A percentile compares a stretch with the other conserved stretches of the same genome.
phyloP scores from a whole-genome alignment of 169 alveolate genomes.

The Pseudocohnilembus persalinus region DNA sequence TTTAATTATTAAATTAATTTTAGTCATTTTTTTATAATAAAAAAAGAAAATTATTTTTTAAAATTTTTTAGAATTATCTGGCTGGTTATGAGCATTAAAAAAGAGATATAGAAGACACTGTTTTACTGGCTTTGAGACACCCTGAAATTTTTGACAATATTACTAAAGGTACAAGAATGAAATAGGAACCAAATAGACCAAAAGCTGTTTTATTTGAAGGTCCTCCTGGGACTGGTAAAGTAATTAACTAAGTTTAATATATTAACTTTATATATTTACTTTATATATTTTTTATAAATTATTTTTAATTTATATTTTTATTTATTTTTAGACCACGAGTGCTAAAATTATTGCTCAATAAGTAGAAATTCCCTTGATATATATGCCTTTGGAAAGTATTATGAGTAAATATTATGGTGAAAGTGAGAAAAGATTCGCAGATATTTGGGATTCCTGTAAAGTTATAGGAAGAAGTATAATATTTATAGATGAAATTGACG shows the following conservation, averaged over 20 bases:
- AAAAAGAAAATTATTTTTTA: background rate
- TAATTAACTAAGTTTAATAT: no score
- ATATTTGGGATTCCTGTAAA: constrained; percentile 79
- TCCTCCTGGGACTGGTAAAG: constrained; percentile 93
- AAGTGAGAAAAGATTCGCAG: constrained; percentile 79
- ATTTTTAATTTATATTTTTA: no score
- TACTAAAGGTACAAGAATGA: constrained; percentile 79
- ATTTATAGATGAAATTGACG: constrained; percentile 88
- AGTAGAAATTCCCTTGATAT: constrained; percentile 82
- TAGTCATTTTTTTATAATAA: background rate
- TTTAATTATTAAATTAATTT: no score
- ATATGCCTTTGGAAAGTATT: constrained; percentile 85
- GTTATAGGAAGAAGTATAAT: constrained; percentile 76
- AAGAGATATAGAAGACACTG: constrained; percentile 87
- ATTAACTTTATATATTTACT: no score
- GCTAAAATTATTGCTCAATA: constrained; percentile 85
- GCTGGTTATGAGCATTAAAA: constrained; percentile 88
- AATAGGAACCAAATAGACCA: constrained; percentile 83
- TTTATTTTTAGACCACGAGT: no score
- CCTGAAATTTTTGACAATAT: constrained; percentile 86
- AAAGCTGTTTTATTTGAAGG: constrained; percentile 89
- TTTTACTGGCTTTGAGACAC: constrained; percentile 74
- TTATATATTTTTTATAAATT: no score
- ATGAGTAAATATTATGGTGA: constrained; percentile 90
- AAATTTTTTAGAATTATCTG: constrained; percentile 52